phyloP scores from a whole-genome alignment of 441 rosid species.

The Arabidopsis hybrid region DNA sequence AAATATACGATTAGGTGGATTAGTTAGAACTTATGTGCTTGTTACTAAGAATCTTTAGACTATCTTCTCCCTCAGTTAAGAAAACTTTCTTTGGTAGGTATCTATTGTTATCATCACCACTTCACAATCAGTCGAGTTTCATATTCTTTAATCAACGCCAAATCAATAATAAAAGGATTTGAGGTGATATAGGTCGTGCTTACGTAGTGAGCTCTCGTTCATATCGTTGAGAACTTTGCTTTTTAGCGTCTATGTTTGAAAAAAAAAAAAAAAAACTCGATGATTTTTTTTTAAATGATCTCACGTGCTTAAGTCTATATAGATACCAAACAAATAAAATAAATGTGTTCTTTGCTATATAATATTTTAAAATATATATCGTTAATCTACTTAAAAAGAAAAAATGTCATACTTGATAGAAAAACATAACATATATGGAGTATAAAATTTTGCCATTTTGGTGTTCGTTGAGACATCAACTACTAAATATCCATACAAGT shows the following conservation, averaged over 20 bases:
- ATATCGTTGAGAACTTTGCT: not conserved
- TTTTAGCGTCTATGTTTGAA: not conserved
- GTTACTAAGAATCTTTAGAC: slow-evolving; percentile 32
- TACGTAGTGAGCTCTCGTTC: slow-evolving; percentile 11
- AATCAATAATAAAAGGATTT: not conserved
- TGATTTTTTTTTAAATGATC: too few relatives aligned
- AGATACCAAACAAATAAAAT: too few relatives aligned
- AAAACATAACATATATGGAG: too few relatives aligned
- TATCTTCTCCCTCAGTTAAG: slow-evolving; percentile 10
- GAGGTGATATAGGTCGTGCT: slow-evolving; percentile 15
- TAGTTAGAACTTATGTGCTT: slow-evolving; percentile 34
- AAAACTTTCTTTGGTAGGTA: slow-evolving; percentile 32
- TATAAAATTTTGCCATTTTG: too few relatives aligned
- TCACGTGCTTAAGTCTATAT: too few relatives aligned
- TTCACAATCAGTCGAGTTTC: slow-evolving; percentile 15
- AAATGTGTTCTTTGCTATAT: too few relatives aligned
- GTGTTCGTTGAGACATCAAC: too few relatives aligned
- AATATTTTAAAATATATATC: too few relatives aligned
- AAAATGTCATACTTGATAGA: too few relatives aligned
- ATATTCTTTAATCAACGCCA: slow-evolving; percentile 10
- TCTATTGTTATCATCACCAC: slow-evolving; percentile 25
- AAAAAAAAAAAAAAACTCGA: too few relatives aligned
- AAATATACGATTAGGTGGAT: slow-evolving; percentile 20
- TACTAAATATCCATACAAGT: too few relatives aligned
- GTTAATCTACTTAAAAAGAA: too few relatives aligned